Conservation (phyloP, 1,139 yeast genomes). For the Diutina siamensis region DNA sequence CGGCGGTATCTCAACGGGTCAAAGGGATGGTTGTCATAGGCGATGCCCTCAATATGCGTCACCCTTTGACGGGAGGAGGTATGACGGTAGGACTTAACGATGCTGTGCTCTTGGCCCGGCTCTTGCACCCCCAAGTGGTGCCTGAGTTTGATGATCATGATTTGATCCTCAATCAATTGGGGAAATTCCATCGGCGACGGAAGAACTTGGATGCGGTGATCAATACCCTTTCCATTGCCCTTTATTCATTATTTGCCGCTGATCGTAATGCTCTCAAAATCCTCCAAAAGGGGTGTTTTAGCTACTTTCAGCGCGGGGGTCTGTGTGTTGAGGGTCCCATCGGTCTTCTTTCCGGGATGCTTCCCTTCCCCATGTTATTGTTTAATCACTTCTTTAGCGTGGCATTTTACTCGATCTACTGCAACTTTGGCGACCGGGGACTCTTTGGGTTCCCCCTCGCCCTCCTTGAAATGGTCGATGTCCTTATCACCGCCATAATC, state of each 20-base stretch:
- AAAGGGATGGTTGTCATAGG: constrained; percentile 84
- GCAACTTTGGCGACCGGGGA: constrained; percentile 61
- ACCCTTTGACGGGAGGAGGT: constrained; percentile 98
- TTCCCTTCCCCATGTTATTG: constrained; percentile 62
- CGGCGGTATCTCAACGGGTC: constrained; percentile 53
- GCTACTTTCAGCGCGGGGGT: constrained; percentile 78
- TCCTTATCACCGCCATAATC: constrained; percentile 60
- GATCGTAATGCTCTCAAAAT: constrained; percentile 52
- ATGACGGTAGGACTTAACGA: constrained; percentile 97
- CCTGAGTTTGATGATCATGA: constrained; percentile 50
- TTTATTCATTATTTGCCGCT: constrained; percentile 86
- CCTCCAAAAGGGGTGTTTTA: constrained; percentile 81
- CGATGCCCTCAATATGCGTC: constrained; percentile 95
- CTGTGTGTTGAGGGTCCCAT: constrained; percentile 70
- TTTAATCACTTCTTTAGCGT: constrained; percentile 84
- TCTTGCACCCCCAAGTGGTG: constrained; percentile 46
- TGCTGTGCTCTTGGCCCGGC: constrained; percentile 53
- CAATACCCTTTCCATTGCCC: constrained; percentile 82
- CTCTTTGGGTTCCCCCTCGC: constrained; percentile 62
- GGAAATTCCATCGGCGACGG: constrained; percentile 64
- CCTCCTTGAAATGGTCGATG: constrained; percentile 53
- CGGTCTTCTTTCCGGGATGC: constrained; percentile 70
- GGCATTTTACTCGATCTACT: constrained; percentile 70
- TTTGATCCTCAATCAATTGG: constrained; percentile 40
- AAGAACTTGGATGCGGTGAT: constrained; percentile 74